Conservation (phyloP, 345 rosid species). For the Pistacia vera region DNA sequence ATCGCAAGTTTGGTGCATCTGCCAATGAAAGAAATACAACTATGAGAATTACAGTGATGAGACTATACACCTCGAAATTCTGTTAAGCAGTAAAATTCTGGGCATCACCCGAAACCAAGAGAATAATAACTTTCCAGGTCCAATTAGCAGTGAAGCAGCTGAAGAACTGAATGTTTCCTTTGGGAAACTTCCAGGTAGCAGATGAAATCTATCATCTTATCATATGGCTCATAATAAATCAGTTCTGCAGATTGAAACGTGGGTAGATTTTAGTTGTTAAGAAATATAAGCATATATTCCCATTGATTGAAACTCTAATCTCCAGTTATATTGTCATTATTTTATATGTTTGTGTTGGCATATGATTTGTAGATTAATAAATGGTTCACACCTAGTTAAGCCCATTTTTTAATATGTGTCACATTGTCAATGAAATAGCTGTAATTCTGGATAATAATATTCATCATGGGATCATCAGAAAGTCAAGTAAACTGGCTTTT, state of each 20-base stretch:
- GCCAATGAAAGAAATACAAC: background rate
- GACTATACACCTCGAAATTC: background rate
- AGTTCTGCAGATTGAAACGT: too few relatives aligned
- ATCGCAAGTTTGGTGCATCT: background rate
- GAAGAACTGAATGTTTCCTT: too few relatives aligned
- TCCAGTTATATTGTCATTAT: too few relatives aligned
- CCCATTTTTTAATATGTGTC: background rate
- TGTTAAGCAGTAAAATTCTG: too few relatives aligned
- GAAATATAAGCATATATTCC: background rate
- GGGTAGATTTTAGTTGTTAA: background rate
- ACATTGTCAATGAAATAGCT: background rate
- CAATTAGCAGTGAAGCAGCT: too few relatives aligned
- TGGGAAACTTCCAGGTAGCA: too few relatives aligned
- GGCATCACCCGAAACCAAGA: too few relatives aligned
- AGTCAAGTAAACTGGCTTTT: too few relatives aligned
- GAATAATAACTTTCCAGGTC: too few relatives aligned
- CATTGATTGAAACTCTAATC: background rate
- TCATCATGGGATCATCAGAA: background rate
- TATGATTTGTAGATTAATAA: background rate
- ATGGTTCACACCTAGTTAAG: background rate
- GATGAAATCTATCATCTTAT: background rate
- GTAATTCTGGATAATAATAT: background rate
- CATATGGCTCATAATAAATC: too few relatives aligned
- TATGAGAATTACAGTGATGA: background rate
- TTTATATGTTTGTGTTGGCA: too few relatives aligned